These are phyloP conservation scores for Scutellaria minor DNA, from an alignment of 257 asterid genomes.

Conservation along the genomic window DNA sequence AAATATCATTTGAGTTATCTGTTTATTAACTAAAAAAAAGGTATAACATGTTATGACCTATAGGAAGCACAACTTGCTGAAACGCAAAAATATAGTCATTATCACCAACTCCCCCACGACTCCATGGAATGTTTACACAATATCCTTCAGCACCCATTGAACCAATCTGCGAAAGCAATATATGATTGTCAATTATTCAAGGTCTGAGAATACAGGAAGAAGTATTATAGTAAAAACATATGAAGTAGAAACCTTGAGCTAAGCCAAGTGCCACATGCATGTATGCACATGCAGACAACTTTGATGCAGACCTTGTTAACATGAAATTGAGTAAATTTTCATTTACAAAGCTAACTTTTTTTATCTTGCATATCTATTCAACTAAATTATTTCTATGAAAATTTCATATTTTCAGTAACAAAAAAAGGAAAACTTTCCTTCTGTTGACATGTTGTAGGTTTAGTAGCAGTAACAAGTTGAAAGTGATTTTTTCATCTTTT, in stretches of 20 bases:
- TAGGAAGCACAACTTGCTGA: constrained; percentile 90
- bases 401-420: constrained; percentile 21
- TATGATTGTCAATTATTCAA: constrained; percentile 22
- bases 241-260: constrained; percentile 5
- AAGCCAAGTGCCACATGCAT: constrained; percentile 30
- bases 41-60: constrained; percentile 56
- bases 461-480: constrained; percentile 10
- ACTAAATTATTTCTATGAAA: background rate
- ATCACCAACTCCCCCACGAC: constrained; percentile 95
- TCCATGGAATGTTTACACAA: constrained; percentile 97
- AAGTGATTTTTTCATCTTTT: background rate
- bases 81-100: constrained; percentile 92
- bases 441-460: background rate
- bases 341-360: background rate
- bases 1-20: constrained; percentile 18
- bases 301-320: constrained; percentile 15
- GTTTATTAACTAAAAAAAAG: constrained; percentile 24
- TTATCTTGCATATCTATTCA: constrained; percentile 17
- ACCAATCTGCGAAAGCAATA: constrained; percentile 71
- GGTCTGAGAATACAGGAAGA: constrained; percentile 8
- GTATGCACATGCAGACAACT: constrained; percentile 26
- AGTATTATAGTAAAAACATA: background rate
- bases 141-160: constrained; percentile 91
- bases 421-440: background rate
- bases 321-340: background rate